A percentile compares a stretch with the other conserved stretches of the same genome.
These are phyloP conservation scores for Clausena lansium DNA, from an alignment of 345 rosid species.

Conservation along the genomic window DNA sequence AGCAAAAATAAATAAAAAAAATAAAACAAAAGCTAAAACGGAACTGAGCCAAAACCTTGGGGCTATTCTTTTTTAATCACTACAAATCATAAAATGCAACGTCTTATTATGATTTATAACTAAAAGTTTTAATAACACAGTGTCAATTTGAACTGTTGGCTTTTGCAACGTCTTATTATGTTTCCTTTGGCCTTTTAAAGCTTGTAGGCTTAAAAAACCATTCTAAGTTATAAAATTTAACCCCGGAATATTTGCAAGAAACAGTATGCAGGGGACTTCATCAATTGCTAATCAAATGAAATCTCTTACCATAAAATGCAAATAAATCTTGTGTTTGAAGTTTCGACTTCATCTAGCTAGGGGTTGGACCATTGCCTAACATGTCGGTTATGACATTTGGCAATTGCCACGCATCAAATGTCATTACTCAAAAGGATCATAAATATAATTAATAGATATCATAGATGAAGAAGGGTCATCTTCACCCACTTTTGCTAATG, in stretches of 20 bases:
- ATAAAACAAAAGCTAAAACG: too few species aligned
- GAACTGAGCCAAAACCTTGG: too few species aligned
- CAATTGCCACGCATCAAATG: conserved; percentile 15
- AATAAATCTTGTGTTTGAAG: background rate
- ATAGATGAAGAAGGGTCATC: conserved; percentile 14
- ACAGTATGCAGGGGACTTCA: background rate
- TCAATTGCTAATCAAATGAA: background rate
- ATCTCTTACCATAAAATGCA: background rate
- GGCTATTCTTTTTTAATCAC: too few species aligned
- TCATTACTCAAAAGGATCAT: conserved; percentile 9
- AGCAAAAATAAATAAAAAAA: too few species aligned
- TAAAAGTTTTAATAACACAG: background rate
- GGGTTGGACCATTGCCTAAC: background rate
- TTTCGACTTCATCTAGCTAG: background rate
- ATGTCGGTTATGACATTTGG: conserved; percentile 25
- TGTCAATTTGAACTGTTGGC: too few species aligned
- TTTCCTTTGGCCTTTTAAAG: background rate
- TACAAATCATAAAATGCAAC: too few species aligned
- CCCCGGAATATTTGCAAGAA: background rate
- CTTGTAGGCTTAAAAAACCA: background rate
- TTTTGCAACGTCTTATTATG: background rate
- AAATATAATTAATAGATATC: background rate
- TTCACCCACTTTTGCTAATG: conserved; percentile 36
- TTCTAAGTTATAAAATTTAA: background rate
- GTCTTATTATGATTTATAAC: background rate